A percentile compares a stretch with the other conserved stretches of the same genome.
phyloP scores from a whole-genome alignment of 1,284 basidiomycete genomes.

The Melampsora americana region DNA sequence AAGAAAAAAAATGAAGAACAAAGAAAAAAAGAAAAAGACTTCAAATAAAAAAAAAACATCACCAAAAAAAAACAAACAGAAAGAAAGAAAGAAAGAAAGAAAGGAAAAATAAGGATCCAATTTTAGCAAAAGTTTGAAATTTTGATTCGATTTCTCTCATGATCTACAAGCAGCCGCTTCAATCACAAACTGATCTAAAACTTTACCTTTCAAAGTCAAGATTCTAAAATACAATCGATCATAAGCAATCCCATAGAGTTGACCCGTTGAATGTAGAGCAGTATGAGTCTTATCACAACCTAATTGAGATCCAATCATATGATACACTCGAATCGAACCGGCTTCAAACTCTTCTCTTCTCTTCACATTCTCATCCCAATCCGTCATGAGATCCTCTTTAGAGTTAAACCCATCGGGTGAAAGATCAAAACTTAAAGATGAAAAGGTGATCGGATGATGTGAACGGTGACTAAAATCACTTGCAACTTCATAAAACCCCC shows the following conservation, averaged over 20 bases:
- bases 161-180: slow-evolving; percentile 33
- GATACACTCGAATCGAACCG: slow-evolving; percentile 38
- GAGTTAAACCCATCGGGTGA: slow-evolving; percentile 7
- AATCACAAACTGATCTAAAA: slow-evolving; percentile 31
- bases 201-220: slow-evolving; percentile 26
- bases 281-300: slow-evolving; percentile 16
- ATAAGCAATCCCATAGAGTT: not conserved
- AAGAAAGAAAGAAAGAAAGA: not conserved
- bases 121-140: no score
- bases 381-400: slow-evolving; percentile 10
- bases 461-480: no score
- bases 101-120: not conserved
- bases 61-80: not conserved
- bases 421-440: no score
- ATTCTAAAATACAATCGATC: slow-evolving; percentile 38
- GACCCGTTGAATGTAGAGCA: no score
- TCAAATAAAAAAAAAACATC: no score
- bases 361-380: slow-evolving; percentile 27
- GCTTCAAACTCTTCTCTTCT: slow-evolving; percentile 25
- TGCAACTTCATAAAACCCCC: slow-evolving; percentile 47
- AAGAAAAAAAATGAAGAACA: no score
- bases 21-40: no score
- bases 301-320: slow-evolving; percentile 26
- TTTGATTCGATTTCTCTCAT: no score
- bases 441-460: no score